Conservation (phyloP, 2,329 filamentous ascomycete species). For the Sordariomycetes sp. region DNA sequence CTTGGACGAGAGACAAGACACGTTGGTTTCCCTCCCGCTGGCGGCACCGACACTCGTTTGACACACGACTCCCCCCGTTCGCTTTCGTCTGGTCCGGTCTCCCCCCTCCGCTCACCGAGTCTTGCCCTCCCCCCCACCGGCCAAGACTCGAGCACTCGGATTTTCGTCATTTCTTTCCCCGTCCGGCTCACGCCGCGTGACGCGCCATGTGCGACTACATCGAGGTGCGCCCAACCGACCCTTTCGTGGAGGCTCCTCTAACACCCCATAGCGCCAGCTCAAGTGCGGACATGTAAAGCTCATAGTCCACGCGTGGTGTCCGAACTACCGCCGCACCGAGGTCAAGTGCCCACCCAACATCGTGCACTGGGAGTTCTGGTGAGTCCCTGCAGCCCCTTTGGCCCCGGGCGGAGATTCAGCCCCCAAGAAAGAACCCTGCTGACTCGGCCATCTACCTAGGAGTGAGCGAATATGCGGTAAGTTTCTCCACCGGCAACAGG, state of each 20-base stretch:
- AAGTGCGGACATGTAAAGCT: slow-evolving; percentile 6
- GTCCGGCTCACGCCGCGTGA: too few relatives aligned
- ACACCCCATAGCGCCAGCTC: neutral
- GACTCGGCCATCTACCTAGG: neutral
- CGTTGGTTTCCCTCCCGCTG: too few relatives aligned
- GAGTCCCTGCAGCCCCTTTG: neutral
- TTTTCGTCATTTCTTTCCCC: too few relatives aligned
- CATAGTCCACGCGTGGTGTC: slow-evolving; percentile 5
- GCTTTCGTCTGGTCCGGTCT: too few relatives aligned
- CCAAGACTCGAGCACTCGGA: too few relatives aligned
- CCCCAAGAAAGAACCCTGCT: neutral
- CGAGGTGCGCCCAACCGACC: neutral
- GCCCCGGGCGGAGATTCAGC: neutral
- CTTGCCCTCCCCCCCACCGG: too few relatives aligned
- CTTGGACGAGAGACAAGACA: too few relatives aligned
- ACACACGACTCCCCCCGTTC: too few relatives aligned
- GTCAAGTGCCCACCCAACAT: slow-evolving; percentile 4
- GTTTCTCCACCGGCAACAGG: neutral
- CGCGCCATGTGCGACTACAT: slow-evolving; percentile 5
- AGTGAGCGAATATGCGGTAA: slow-evolving; percentile 4
- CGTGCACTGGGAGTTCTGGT: slow-evolving; percentile 6
- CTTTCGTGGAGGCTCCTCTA: neutral
- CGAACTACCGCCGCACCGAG: slow-evolving; percentile 5
- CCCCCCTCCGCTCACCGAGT: too few relatives aligned
- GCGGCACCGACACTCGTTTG: too few relatives aligned